phyloP scores from a whole-genome alignment of 2,329 filamentous ascomycete genomes.

The Chaetomium strumarium region DNA sequence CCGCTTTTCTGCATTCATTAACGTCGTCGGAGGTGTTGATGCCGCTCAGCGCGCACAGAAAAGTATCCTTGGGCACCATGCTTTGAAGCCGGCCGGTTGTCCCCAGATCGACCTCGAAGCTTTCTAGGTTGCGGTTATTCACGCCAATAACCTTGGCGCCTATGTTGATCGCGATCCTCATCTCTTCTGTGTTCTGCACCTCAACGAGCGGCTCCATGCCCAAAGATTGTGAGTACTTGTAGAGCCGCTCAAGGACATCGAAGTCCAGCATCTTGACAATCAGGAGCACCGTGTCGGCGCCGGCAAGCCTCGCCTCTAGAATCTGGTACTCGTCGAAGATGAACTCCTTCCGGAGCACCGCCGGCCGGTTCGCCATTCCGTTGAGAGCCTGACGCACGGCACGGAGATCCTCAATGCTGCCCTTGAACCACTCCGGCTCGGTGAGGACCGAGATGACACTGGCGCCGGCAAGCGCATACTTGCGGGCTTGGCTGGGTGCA shows the following conservation, averaged over 20 bases:
- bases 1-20: slow-evolving; percentile 76
- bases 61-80: slow-evolving; percentile 77
- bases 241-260: slow-evolving; percentile 67
- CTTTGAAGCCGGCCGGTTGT: slow-evolving; percentile 85
- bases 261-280: slow-evolving; percentile 97
- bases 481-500: slow-evolving; percentile 82
- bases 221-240: slow-evolving; percentile 80
- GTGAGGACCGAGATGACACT: slow-evolving; percentile 98
- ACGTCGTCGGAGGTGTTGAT: slow-evolving; percentile 89
- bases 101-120: slow-evolving; percentile 90
- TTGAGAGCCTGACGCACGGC: slow-evolving; percentile 83
- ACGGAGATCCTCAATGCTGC: slow-evolving; percentile 87
- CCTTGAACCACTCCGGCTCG: slow-evolving; percentile 98
- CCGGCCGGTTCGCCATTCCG: slow-evolving; percentile 86
- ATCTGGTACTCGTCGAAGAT: slow-evolving; percentile 99
- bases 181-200: slow-evolving; percentile 91
- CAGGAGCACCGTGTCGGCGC: slow-evolving; percentile 87
- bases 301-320: slow-evolving; percentile 83
- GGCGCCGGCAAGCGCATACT: slow-evolving; percentile 88
- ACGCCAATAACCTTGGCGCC: slow-evolving; percentile 91
- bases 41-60: slow-evolving; percentile 89
- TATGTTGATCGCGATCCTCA: slow-evolving; percentile 77
- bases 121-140: slow-evolving; percentile 95
- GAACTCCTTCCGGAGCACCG: slow-evolving; percentile 91
- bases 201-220: slow-evolving; percentile 98